Evolutionary conservation across 345 rosid genomes (phyloP).

Genomic region (Noccaea caerulescens): DNA sequence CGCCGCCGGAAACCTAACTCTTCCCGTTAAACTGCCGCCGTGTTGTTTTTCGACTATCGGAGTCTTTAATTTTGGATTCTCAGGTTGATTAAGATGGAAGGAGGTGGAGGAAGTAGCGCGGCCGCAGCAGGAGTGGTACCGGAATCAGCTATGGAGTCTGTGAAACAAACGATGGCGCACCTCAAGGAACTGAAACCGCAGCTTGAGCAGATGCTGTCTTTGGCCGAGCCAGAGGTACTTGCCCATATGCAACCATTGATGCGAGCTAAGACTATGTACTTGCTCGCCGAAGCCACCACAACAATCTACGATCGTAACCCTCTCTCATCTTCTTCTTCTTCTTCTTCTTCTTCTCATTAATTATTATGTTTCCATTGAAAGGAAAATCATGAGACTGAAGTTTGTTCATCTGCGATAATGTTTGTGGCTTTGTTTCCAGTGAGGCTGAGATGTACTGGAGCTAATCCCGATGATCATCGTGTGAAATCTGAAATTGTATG

Average conservation of each 20-base stretch:
- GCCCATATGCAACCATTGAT: slow-evolving; percentile 67
- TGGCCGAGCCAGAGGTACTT: slow-evolving; percentile 64
- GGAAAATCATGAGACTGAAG: slow-evolving; percentile 5
- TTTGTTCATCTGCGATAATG: slow-evolving; percentile 10
- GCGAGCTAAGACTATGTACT: slow-evolving; percentile 66
- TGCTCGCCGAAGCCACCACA: slow-evolving; percentile 76
- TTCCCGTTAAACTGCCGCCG: background rate
- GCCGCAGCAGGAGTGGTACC: slow-evolving; percentile 50
- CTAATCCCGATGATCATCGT: slow-evolving; percentile 81
- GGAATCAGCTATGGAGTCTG: slow-evolving; percentile 67
- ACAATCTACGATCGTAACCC: slow-evolving; percentile 60
- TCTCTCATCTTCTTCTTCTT: background rate
- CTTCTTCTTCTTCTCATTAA: background rate
- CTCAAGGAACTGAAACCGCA: slow-evolving; percentile 57
- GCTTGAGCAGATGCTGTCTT: slow-evolving; percentile 60
- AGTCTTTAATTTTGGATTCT: background rate
- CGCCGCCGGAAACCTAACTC: slow-evolving; percentile 37
- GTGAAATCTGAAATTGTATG: slow-evolving; percentile 87
- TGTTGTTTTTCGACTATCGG: background rate
- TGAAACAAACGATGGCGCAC: slow-evolving; percentile 52
- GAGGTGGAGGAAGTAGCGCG: slow-evolving; percentile 41
- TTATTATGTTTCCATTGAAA: background rate
- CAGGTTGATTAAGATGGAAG: slow-evolving; percentile 46
- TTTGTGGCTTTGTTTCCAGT: slow-evolving; percentile 50
- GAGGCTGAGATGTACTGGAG: slow-evolving; percentile 81